These are phyloP conservation scores for Geotrichum carabidarum DNA, from an alignment of 1,139 yeast genomes.

Conservation along the genomic window DNA sequence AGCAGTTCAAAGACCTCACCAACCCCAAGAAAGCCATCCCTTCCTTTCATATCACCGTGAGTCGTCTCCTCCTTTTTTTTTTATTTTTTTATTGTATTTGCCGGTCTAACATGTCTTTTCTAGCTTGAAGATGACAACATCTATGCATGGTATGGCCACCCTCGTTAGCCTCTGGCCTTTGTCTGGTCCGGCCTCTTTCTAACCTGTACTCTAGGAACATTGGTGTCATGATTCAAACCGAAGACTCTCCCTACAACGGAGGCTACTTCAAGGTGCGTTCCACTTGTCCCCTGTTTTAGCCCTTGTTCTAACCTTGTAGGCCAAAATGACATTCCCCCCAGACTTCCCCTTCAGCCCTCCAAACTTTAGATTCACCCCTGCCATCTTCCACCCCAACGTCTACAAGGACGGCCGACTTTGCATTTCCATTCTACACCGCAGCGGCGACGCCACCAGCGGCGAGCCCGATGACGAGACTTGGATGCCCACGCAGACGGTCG, in stretches of 20 bases:
- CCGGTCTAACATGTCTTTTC: not conserved
- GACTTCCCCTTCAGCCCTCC: slow-evolving; percentile 94
- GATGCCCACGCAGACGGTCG: slow-evolving; percentile 96
- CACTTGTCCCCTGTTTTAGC: not conserved
- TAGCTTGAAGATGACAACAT: slow-evolving; percentile 63
- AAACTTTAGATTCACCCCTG: slow-evolving; percentile 85
- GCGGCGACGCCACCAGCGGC: slow-evolving; percentile 83
- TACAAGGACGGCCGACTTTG: slow-evolving; percentile 90
- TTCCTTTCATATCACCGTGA: slow-evolving; percentile 68
- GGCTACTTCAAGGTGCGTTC: slow-evolving; percentile 66
- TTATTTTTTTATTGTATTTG: not conserved
- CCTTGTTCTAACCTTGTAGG: slow-evolving; percentile 34
- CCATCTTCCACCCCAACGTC: slow-evolving; percentile 91
- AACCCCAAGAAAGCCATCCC: slow-evolving; percentile 92
- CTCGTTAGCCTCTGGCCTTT: not conserved
- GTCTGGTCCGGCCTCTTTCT: not conserved
- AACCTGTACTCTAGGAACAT: slow-evolving; percentile 51
- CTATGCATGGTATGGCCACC: slow-evolving; percentile 52
- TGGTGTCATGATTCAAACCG: slow-evolving; percentile 86
- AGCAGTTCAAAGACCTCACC: slow-evolving; percentile 89
- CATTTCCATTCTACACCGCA: slow-evolving; percentile 84
- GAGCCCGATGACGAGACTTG: slow-evolving; percentile 83
- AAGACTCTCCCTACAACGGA: slow-evolving; percentile 87
- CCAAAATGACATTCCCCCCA: slow-evolving; percentile 86
- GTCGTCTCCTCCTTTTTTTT: no score